Percentiles rank a stretch among this genome's conserved stretches.
These are phyloP conservation scores for Saprolegnia diclina DNA, from an alignment of 352 stramenopile species.

Conservation along the genomic window DNA sequence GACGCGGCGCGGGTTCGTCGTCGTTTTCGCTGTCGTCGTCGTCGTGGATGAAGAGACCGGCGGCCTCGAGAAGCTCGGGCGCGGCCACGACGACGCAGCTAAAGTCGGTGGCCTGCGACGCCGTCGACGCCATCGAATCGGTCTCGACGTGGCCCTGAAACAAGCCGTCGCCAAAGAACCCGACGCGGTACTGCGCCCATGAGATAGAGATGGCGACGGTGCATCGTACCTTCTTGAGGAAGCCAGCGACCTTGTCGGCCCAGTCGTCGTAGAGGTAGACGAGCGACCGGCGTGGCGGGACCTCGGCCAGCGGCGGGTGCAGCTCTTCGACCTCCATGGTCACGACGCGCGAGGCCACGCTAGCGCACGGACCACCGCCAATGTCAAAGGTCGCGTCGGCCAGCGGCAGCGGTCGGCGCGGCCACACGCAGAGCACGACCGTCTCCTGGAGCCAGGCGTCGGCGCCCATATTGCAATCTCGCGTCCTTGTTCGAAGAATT, in stretches of 20 bases:
- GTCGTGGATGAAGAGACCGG: not conserved
- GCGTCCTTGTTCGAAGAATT: no score
- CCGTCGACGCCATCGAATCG: not conserved
- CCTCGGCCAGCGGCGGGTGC: not conserved
- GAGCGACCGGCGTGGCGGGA: not conserved
- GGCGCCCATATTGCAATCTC: not conserved
- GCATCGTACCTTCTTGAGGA: conserved; percentile 15
- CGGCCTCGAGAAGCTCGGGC: not conserved
- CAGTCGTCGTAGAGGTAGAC: conserved; percentile 25
- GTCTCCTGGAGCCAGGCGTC: conserved; percentile 17
- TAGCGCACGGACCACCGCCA: conserved; percentile 12
- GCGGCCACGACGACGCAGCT: conserved; percentile 1
- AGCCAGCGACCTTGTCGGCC: conserved; percentile 12
- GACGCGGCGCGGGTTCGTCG: not conserved
- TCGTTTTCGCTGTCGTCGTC: not conserved
- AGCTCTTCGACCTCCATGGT: conserved; percentile 15
- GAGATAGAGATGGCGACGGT: not conserved
- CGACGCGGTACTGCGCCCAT: conserved; percentile 3
- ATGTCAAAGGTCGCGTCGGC: conserved; percentile 12
- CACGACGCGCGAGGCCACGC: not conserved
- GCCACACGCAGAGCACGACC: conserved; percentile 11
- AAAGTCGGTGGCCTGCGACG: conserved; percentile 2
- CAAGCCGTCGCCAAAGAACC: conserved; percentile 13
- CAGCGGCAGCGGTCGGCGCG: conserved; percentile 10
- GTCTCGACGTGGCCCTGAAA: conserved; percentile 1